Evolutionary conservation across 1,284 basidiomycete species (phyloP), one percentile per base, ranked within the genome.

Genomic region (Tremellales sp.): DNA sequence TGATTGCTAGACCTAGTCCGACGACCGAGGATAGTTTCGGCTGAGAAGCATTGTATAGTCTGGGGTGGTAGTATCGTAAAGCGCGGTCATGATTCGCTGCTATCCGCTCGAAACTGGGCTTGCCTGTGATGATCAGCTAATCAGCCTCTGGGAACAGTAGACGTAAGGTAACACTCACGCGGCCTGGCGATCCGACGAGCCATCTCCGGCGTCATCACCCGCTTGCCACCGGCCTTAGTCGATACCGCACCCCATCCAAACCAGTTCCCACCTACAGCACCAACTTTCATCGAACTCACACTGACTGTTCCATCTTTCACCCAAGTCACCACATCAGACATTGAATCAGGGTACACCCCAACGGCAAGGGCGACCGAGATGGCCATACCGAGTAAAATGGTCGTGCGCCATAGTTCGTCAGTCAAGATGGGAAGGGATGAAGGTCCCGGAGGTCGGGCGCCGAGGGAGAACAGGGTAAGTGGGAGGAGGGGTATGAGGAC

Each of bases 401-500:
- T 60, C 5, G 60, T 67, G 24, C 48, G 48, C 45, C 58, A 65
- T n/a, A 64, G 23, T 21, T 67, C 65, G 35, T 54, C 51, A 29
- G 57, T 60, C 5, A 56, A 47, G 56, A 65, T 65, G 3, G 61
- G 63, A 19, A 64, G 42, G 24, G 49, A 22, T 7, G 56, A 55
- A 8, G 57, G 54, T 26, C 60, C 50, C 6, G 65, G 65, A 19
- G 65, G 63, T 47, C 63, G 43, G 11, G 63, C 61, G 2, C 63
- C 63, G 21, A 65, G 43, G 10, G 60, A 63, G 48, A 64, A 67
- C 3, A 65, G 52, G 1, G 63, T 39, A 12, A 67, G 52, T 7
- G 65, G 65, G 29, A 67, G 53, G 11, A 54, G 49, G 22, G 65
- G 65, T 11, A 67, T 53, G 13, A 62, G 50, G 11, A 64, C 35